These are phyloP conservation scores for Gossypium davidsonii DNA, from an alignment of 441 rosid genomes.

Conservation along the genomic window DNA sequence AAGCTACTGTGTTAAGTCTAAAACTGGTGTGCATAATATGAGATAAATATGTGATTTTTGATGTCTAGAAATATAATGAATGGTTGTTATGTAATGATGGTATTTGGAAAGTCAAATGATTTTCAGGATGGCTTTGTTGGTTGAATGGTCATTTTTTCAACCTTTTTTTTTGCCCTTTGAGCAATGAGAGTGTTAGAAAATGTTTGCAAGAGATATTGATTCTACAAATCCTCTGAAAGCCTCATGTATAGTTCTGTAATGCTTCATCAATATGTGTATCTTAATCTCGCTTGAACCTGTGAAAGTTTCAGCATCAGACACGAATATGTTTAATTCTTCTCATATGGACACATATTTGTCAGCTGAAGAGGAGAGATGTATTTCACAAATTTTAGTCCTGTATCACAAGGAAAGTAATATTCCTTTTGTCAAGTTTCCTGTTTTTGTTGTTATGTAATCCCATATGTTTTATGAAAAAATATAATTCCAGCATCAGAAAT, in stretches of 20 bases:
- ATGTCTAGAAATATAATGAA: neutral
- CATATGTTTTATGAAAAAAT: neutral
- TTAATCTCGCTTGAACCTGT: neutral
- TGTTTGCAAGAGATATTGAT: neutral
- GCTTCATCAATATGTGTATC: neutral
- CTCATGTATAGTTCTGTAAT: neutral
- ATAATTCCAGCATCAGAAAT: neutral
- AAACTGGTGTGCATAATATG: neutral
- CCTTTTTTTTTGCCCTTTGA: neutral
- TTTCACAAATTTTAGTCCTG: neutral
- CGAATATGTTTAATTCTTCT: neutral
- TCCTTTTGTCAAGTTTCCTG: neutral
- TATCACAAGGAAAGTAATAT: neutral
- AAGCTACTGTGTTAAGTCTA: neutral
- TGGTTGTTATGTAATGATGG: neutral
- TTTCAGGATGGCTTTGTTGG: neutral
- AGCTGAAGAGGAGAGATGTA: neutral
- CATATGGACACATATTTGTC: neutral
- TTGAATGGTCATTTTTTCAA: constrained; percentile 1
- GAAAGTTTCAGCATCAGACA: neutral
- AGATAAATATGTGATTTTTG: neutral
- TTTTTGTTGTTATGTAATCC: neutral
- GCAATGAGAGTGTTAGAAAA: neutral
- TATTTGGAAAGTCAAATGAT: neutral
- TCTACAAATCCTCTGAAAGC: neutral